phyloP scores from a whole-genome alignment of 441 rosid species.

The Populus hybrid region DNA sequence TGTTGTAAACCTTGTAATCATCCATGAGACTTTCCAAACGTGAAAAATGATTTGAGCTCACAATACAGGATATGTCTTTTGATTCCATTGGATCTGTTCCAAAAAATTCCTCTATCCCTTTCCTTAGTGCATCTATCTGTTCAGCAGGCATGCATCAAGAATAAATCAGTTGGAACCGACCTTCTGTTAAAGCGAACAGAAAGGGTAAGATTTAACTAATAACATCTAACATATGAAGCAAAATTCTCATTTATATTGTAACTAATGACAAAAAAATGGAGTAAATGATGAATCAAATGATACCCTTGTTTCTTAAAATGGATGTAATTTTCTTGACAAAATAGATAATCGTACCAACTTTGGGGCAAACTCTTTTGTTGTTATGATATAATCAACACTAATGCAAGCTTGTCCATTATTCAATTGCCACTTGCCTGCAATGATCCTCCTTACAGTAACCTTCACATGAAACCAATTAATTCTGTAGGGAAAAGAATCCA shows the following conservation, averaged over 20 bases:
- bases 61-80: slow-evolving; percentile 66
- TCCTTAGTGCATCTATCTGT: slow-evolving; percentile 58
- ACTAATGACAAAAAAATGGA: no score
- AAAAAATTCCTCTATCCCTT: slow-evolving; percentile 53
- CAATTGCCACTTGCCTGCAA: slow-evolving; percentile 56
- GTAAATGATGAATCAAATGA: no score
- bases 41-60: slow-evolving; percentile 59
- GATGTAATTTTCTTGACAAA: neutral
- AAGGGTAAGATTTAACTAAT: neutral
- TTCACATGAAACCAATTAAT: neutral
- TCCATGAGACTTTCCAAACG: slow-evolving; percentile 65
- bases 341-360: slow-evolving; percentile 38
- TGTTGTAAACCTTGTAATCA: neutral
- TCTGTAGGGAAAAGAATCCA: neutral
- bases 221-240: neutral
- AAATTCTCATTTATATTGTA: no score
- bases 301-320: no score
- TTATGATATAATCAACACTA: slow-evolving; percentile 51
- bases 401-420: slow-evolving; percentile 71
- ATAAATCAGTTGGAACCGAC: neutral
- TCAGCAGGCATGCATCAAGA: neutral
- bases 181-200: neutral
- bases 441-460: slow-evolving; percentile 44
- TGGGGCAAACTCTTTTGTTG: slow-evolving; percentile 48
- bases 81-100: slow-evolving; percentile 74